A percentile compares a stretch with the other conserved stretches of the same genome.
Conservation (phyloP, 1,284 basidiomycete genomes). For the Microbotryomycetes sp. region DNA sequence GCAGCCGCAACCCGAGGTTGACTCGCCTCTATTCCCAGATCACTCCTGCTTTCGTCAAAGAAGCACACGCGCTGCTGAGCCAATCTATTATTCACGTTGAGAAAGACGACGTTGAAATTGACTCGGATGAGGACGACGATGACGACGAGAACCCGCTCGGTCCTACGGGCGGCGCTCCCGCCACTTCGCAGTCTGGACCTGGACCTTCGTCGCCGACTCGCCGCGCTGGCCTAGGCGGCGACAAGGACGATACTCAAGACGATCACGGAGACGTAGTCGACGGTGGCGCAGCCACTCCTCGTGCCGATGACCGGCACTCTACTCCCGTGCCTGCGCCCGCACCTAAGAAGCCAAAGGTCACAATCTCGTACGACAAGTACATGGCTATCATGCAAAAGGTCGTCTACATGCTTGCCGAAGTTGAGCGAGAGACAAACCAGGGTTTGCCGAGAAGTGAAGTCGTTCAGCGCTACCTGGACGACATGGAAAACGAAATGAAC, state of each 20-base stretch:
- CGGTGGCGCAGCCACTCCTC: conserved; percentile 37
- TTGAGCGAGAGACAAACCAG: conserved; percentile 66
- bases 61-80: conserved; percentile 85
- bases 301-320: conserved; percentile 39
- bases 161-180: conserved; percentile 5
- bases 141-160: conserved; percentile 37
- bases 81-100: conserved; percentile 99
- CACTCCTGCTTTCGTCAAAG: conserved; percentile 83
- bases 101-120: conserved; percentile 96
- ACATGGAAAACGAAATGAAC: conserved; percentile 73
- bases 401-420: conserved; percentile 69
- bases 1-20: conserved; percentile 10
- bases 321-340: conserved; percentile 33
- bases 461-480: conserved; percentile 93
- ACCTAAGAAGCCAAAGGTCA: conserved; percentile 62
- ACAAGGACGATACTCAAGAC: neutral
- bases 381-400: conserved; percentile 82
- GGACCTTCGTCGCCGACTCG: conserved; percentile 34
- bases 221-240: neutral
- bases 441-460: conserved; percentile 84
- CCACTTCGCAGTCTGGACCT: conserved; percentile 43
- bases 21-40: conserved; percentile 52
- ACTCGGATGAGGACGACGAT: conserved; percentile 73
- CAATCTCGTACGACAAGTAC: conserved; percentile 93
- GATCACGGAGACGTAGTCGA: neutral